Evolutionary conservation across 2,329 filamentous ascomycete genomes (phyloP).

Genomic region (Monosporascus sp.): DNA sequence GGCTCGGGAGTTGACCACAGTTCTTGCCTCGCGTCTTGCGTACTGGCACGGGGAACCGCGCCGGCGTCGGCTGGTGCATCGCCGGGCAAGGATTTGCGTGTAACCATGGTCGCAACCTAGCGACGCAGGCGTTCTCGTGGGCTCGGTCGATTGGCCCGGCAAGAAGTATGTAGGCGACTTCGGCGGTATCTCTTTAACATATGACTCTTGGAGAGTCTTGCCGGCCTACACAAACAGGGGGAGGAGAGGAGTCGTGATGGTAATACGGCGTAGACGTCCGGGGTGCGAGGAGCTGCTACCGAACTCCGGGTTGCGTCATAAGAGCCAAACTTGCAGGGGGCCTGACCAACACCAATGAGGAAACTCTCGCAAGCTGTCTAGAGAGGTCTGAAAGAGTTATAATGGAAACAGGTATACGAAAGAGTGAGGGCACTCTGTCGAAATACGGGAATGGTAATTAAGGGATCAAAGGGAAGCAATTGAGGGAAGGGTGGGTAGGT

Average conservation of each 20-base stretch:
- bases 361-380: too few species aligned
- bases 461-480: too few species aligned
- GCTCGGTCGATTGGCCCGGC: background rate
- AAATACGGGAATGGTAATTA: too few species aligned
- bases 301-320: background rate
- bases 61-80: conserved; percentile 20
- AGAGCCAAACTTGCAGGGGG: background rate
- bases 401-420: too few species aligned
- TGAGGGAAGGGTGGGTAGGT: too few species aligned
- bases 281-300: background rate
- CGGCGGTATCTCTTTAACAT: background rate
- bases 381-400: too few species aligned
- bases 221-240: background rate
- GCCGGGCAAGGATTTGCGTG: conserved; percentile 33
- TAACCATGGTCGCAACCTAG: conserved; percentile 31
- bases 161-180: background rate
- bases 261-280: background rate
- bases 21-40: conserved; percentile 25
- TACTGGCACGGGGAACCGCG: conserved; percentile 15
- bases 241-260: background rate
- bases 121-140: background rate
- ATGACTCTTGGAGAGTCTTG: background rate
- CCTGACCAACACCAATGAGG: too few species aligned
- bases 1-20: conserved; percentile 28
- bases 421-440: too few species aligned